Evolutionary conservation across 352 stramenopile species (phyloP).

Genomic region (Thalassiosira mediterranea): DNA sequence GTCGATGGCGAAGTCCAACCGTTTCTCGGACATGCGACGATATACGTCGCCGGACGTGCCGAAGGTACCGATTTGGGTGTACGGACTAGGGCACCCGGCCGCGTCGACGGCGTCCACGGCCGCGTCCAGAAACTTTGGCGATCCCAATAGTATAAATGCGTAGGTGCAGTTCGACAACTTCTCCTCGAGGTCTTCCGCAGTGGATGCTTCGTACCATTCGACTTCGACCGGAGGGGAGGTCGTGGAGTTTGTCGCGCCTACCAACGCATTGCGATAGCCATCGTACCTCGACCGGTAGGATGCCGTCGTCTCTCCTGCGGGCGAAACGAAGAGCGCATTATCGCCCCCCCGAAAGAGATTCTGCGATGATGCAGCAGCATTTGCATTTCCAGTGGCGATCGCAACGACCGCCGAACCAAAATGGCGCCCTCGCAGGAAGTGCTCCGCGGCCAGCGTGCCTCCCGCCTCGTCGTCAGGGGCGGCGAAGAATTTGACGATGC

Average conservation of each 20-base stretch:
- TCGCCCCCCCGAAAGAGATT: conserved; percentile 1
- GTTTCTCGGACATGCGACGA: neutral
- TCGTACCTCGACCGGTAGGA: neutral
- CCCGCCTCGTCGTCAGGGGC: conserved; percentile 15
- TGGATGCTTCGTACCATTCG: neutral
- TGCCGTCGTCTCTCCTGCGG: neutral
- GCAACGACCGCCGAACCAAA: too few species aligned
- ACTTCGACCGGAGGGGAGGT: too few species aligned
- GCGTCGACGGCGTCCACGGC: neutral
- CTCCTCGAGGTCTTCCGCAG: neutral
- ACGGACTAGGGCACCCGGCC: neutral
- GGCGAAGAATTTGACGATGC: conserved; percentile 10
- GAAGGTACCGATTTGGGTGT: conserved; percentile 4
- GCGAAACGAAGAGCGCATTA: neutral
- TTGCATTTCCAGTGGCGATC: neutral
- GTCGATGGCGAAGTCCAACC: conserved; percentile 26
- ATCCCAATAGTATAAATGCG: conserved; percentile 5
- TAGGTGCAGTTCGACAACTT: conserved; percentile 11
- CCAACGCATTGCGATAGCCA: conserved; percentile 9
- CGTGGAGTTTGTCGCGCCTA: neutral
- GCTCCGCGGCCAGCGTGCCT: conserved; percentile 10
- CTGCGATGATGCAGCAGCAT: conserved; percentile 1
- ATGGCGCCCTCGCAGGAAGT: conserved; percentile 8
- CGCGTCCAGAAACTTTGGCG: neutral
- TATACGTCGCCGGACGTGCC: neutral